Conservation (phyloP, 192 early-diverging fungal species). For the Phlyctochytrium planicorne region DNA sequence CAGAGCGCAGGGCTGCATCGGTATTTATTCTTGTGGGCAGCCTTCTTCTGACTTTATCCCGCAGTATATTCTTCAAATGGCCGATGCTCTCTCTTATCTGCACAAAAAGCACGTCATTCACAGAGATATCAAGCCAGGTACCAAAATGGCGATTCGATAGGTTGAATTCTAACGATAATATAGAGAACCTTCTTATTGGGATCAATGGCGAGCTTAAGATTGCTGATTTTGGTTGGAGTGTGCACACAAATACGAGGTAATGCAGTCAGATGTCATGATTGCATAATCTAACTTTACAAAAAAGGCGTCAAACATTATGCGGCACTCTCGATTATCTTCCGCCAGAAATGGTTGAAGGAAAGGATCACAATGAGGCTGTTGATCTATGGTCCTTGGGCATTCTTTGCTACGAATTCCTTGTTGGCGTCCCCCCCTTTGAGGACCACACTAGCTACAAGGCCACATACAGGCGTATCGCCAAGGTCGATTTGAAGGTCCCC, state of each 20-base stretch:
- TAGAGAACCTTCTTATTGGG: conserved; percentile 88
- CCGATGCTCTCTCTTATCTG: conserved; percentile 79
- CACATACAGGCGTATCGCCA: conserved; percentile 81
- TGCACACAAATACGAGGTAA: conserved; percentile 73
- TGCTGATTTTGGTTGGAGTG: conserved; percentile 97
- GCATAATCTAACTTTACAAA: not conserved
- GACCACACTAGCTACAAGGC: conserved; percentile 60
- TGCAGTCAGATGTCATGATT: conserved; percentile 9
- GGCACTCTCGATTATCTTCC: conserved; percentile 96
- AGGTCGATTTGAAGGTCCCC: conserved; percentile 82
- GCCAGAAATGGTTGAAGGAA: conserved; percentile 93
- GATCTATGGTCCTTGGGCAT: conserved; percentile 95
- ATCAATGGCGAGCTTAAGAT: conserved; percentile 88
- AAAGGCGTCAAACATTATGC: conserved; percentile 82
- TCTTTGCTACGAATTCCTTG: conserved; percentile 89
- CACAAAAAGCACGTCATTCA: conserved; percentile 93
- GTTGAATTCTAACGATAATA: too few relatives aligned
- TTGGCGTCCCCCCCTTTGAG: conserved; percentile 92
- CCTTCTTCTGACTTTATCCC: not conserved
- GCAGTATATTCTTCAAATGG: conserved; percentile 88
- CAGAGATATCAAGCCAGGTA: conserved; percentile 91
- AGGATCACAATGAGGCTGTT: conserved; percentile 73
- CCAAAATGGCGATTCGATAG: too few relatives aligned
- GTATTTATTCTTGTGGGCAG: conserved; percentile 36
- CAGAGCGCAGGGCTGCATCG: conserved; percentile 72